Evolutionary conservation across 305 asterid species (phyloP).

Genomic region (Fraxinus latifolia): DNA sequence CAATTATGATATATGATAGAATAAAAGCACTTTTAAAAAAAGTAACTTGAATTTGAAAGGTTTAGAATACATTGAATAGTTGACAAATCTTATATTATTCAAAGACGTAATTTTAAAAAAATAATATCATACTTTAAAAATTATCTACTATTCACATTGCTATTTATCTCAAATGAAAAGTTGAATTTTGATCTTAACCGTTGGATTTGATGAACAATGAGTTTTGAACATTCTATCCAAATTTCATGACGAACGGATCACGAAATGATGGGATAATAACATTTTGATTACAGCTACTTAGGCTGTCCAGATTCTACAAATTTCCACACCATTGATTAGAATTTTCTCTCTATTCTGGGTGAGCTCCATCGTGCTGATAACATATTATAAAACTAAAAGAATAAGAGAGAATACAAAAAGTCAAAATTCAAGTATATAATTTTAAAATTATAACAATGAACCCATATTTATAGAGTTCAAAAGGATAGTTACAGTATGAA

Average conservation of each 20-base stretch:
- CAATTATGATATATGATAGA: not conserved
- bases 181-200: not conserved
- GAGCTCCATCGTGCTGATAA: not conserved
- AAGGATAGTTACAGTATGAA: not conserved
- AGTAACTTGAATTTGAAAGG: not conserved
- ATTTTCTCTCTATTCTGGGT: not conserved
- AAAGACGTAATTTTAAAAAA: too few relatives aligned
- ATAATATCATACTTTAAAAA: not conserved
- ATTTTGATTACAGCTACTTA: not conserved
- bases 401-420: too few relatives aligned
- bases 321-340: not conserved
- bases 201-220: not conserved
- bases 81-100: not conserved
- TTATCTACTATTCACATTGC: not conserved
- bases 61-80: not conserved
- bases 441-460: too few relatives aligned
- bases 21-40: too few relatives aligned
- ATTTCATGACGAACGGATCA: not conserved
- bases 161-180: not conserved
- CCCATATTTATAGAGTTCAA: too few relatives aligned
- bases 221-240: not conserved
- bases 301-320: not conserved
- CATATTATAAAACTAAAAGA: too few relatives aligned
- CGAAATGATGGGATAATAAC: not conserved
- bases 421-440: not conserved